Evolutionary conservation across 768 basidiomycete genomes (phyloP).

Genomic region (Amanita phalloides): DNA sequence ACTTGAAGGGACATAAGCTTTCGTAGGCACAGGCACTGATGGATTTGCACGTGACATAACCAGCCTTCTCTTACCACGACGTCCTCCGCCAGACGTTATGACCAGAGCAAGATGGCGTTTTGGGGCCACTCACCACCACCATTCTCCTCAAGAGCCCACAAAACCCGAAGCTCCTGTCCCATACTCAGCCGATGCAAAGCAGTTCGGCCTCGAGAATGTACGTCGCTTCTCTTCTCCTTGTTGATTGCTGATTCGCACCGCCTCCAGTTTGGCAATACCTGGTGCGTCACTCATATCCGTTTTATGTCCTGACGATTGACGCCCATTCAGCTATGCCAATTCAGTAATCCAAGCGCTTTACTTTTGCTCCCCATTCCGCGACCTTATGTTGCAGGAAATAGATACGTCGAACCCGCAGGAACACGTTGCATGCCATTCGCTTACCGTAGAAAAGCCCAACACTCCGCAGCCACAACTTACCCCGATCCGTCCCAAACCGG

Average conservation of each 20-base stretch:
- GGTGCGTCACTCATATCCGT: constrained; percentile 35
- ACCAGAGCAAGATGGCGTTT: constrained; percentile 29
- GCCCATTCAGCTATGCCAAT: constrained; percentile 76
- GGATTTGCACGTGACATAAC: background rate
- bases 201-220: constrained; percentile 96
- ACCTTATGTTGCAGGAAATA: constrained; percentile 67
- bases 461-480: constrained; percentile 24
- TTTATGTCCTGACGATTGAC: constrained; percentile 1
- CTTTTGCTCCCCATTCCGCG: constrained; percentile 88
- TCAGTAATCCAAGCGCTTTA: constrained; percentile 97
- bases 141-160: constrained; percentile 9
- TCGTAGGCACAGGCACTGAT: constrained; percentile 4
- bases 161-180: constrained; percentile 25
- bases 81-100: constrained; percentile 11
- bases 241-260: constrained; percentile 5
- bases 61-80: background rate
- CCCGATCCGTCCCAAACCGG: constrained; percentile 42
- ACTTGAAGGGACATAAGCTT: too few species aligned
- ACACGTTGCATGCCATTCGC: constrained; percentile 14
- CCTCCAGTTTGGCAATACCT: constrained; percentile 88
- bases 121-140: constrained; percentile 13
- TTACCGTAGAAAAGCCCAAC: constrained; percentile 9
- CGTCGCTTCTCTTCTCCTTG: constrained; percentile 21
- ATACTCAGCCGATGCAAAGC: constrained; percentile 66
- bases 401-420: constrained; percentile 38